Conservation (phyloP, 73 alveolate species). For the Paramecium biaurelia region DNA sequence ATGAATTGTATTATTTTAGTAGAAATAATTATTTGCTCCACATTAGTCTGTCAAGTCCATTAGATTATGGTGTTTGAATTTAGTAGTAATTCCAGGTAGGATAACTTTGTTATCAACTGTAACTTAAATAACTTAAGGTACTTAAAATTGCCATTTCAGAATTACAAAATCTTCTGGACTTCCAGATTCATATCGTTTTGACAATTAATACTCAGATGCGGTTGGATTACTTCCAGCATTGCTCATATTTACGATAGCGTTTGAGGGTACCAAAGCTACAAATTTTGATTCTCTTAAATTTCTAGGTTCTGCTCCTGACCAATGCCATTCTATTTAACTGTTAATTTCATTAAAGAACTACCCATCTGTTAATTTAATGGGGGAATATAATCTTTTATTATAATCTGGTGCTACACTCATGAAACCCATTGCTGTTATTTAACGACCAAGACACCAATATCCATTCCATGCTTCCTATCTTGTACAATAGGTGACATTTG, state of each 20-base stretch:
- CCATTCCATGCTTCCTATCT: constrained; percentile 37
- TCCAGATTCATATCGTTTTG: not conserved
- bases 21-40: constrained; percentile 61
- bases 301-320: constrained; percentile 59
- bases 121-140: not conserved
- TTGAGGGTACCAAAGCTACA: constrained; percentile 1
- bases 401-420: constrained; percentile 54
- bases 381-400: constrained; percentile 52
- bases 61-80: constrained; percentile 27
- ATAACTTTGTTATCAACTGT: not conserved
- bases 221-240: constrained; percentile 54
- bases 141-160: not conserved
- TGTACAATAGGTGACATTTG: constrained; percentile 25
- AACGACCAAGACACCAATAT: not conserved
- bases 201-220: not conserved
- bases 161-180: constrained; percentile 6
- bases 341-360: constrained; percentile 42
- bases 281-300: constrained; percentile 46
- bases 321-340: constrained; percentile 48
- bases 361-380: constrained; percentile 48
- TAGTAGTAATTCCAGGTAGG: not conserved
- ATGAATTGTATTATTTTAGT: constrained; percentile 21
- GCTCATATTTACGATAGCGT: not conserved
- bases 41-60: constrained; percentile 16
- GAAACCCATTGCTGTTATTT: not conserved